Base-by-base conservation (phyloP, 768 basidiomycete species). In the Naganishia friedmannii region DNA sequence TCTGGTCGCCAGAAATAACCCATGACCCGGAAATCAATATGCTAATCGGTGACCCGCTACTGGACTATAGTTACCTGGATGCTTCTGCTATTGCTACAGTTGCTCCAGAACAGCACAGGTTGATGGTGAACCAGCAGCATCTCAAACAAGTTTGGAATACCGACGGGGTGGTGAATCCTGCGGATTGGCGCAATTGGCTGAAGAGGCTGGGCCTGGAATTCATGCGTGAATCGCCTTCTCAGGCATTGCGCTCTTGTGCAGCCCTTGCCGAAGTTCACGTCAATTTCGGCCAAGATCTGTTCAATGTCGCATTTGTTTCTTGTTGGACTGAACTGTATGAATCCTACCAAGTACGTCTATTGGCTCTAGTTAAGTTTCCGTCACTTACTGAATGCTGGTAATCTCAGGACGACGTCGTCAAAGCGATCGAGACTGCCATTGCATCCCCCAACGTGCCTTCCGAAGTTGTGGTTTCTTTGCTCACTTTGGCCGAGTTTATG, bases 401-500 rank as follows among this genome's bases (percentile, higher is more conserved):
- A 17, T 53, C 54, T 37, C 77, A 98, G 93, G 95, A 97, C 80
- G 93, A 96, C 77, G 87, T 98, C 63, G 93, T 97, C 48, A 88
- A 89, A 28, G 88, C 92, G 0, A 91, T 99, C 56, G 91, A 94
- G 77, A 83, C 82, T 67, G 94, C 95, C 4, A 89, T 98, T 71
- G 79, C 83, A 3, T 90, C 92, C 3, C 83, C 85, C 19, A 86
- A 83, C 10, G 88, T 91, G 4, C 92, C 93, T 1, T 85, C 91
- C 1, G 95, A 98, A 56, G 85, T 98, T 32, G 90, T 95, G 23
- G 92, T 96, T 78, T 87, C 91, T 29, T 83, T 98, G 19, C 86
- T 99, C 67, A 93, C 93, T 80, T 86, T 98, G 29, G 93, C 93
- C 4, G 96, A 99, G 79, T 98, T 98, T 80, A 95, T 98, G 91